A percentile compares a stretch with the other conserved stretches of the same genome.
These are phyloP conservation scores for Fusarium nodosum DNA, from an alignment of 2,329 filamentous ascomycete species.

Conservation along the genomic window DNA sequence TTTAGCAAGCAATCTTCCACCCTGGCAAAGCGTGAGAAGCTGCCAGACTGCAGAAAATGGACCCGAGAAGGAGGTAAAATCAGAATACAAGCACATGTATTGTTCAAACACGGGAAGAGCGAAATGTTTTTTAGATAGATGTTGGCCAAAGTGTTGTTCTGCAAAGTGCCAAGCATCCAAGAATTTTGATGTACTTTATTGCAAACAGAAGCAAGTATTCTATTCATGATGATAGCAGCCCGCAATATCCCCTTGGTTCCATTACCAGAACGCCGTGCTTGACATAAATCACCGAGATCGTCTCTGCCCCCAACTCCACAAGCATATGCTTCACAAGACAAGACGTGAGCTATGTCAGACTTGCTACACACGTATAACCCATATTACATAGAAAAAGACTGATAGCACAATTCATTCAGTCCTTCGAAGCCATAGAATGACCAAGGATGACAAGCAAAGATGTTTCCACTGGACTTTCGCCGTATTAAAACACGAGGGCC, in stretches of 20 bases:
- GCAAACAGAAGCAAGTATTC: slow-evolving; percentile 5
- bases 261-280: slow-evolving; percentile 30
- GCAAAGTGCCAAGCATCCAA: not conserved
- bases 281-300: not conserved
- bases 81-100: not conserved
- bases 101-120: not conserved
- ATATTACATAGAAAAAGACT: not conserved
- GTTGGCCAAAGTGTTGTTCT: not conserved
- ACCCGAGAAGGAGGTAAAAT: not conserved
- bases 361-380: not conserved
- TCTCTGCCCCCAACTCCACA: slow-evolving; percentile 6
- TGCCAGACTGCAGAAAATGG: not conserved
- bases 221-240: not conserved
- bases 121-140: not conserved
- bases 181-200: not conserved
- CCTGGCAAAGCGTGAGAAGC: not conserved
- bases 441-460: not conserved
- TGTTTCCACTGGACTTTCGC: not conserved
- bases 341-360: not conserved
- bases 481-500: not conserved
- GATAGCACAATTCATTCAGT: not conserved
- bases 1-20: not conserved
- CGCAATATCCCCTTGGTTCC: not conserved
- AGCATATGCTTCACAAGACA: not conserved
- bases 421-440: slow-evolving; percentile 10